These are phyloP conservation scores for Buxus sempervirens DNA, from an alignment of 164 flowering plant species.

Conservation along the genomic window DNA sequence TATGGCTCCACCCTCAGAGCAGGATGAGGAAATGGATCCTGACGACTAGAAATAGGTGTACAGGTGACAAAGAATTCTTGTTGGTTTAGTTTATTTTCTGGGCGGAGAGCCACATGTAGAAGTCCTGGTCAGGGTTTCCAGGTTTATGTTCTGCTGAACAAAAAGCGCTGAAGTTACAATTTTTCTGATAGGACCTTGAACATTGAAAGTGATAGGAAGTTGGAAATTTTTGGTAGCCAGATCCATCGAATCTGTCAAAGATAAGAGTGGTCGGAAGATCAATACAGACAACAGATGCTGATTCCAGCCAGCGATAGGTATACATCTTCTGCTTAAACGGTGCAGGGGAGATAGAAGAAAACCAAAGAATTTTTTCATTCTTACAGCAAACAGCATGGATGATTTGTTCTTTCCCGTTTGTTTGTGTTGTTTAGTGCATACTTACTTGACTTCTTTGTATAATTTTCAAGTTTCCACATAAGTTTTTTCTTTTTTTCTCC, in stretches of 20 bases:
- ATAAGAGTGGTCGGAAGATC: background rate
- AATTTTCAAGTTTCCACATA: background rate
- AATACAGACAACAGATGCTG: background rate
- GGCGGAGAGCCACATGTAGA: background rate
- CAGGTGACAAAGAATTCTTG: conserved; percentile 4
- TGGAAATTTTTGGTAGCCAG: background rate
- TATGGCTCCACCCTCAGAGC: conserved; percentile 30
- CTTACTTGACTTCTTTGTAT: background rate
- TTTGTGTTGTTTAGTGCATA: background rate
- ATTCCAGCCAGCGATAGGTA: background rate
- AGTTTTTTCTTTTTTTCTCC: too few species aligned
- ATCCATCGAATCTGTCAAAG: background rate
- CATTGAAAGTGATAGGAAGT: background rate
- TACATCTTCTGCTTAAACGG: background rate
- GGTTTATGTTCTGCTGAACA: conserved; percentile 1
- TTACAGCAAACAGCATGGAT: background rate
- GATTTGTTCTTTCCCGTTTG: background rate
- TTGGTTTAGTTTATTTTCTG: conserved; percentile 3
- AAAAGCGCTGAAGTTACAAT: conserved; percentile 6
- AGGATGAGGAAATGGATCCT: conserved; percentile 90
- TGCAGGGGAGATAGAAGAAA: background rate
- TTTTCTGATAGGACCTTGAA: background rate
- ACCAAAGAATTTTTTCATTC: background rate
- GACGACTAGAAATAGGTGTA: conserved; percentile 43
- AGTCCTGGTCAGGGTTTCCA: background rate